Percentiles rank a stretch among this genome's conserved stretches.
These are phyloP conservation scores for Lodderomyces margitis DNA, from an alignment of 1,139 yeast species.

Conservation along the genomic window DNA sequence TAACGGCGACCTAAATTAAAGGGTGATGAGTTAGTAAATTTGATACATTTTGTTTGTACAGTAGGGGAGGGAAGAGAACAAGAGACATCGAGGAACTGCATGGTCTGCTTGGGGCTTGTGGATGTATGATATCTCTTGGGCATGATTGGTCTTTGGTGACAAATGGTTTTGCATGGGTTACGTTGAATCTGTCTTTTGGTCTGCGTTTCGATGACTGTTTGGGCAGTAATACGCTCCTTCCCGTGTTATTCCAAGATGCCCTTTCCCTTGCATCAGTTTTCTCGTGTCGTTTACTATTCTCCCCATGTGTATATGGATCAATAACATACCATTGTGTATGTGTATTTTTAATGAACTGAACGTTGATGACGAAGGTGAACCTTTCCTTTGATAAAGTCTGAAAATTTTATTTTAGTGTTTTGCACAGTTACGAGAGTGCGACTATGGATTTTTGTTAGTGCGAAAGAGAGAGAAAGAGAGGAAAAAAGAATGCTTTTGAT, in stretches of 20 bases:
- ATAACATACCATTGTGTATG: conserved; percentile 10
- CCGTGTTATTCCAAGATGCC: background rate
- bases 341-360: conserved; percentile 5
- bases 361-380: background rate
- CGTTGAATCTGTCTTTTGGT: too few species aligned
- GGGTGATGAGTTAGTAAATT: conserved; percentile 3
- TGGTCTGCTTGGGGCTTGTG: too few species aligned
- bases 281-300: background rate
- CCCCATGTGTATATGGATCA: background rate
- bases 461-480: background rate
- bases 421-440: background rate
- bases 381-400: background rate
- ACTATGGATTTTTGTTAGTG: background rate
- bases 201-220: too few species aligned
- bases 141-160: too few species aligned
- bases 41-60: too few species aligned
- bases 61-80: background rate
- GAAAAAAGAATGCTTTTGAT: background rate
- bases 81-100: too few species aligned
- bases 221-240: too few species aligned
- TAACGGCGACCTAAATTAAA: conserved; percentile 71
- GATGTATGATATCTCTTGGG: too few species aligned
- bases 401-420: conserved; percentile 1
- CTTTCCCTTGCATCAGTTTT: background rate
- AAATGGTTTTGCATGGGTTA: too few species aligned